These are phyloP conservation scores for Passiflora organensis DNA, from an alignment of 345 rosid species.

Conservation along the genomic window DNA sequence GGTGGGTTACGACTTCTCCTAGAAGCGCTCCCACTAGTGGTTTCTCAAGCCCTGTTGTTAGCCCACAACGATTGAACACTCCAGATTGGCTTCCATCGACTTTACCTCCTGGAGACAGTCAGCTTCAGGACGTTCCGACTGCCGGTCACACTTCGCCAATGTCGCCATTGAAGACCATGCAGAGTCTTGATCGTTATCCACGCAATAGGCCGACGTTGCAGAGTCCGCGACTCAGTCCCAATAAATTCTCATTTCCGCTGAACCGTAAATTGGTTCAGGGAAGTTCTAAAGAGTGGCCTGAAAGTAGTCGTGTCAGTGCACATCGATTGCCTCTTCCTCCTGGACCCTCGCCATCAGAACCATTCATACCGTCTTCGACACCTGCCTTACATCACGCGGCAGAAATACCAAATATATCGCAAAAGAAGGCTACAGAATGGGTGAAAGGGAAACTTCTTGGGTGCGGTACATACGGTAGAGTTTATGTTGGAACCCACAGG, in stretches of 20 bases:
- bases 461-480: constrained; percentile 70
- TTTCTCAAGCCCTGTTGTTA: constrained; percentile 44
- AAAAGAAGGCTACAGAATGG: constrained; percentile 45
- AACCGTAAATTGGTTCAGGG: constrained; percentile 22
- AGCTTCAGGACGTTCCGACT: no score
- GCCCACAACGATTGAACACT: constrained; percentile 34
- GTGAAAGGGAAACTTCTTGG: constrained; percentile 73
- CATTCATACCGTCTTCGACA: no score
- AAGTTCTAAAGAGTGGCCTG: constrained; percentile 26
- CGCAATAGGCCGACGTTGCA: constrained; percentile 12
- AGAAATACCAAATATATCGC: constrained; percentile 23
- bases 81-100: constrained; percentile 14
- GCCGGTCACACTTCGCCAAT: constrained; percentile 13
- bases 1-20: constrained; percentile 25
- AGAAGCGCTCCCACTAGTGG: constrained; percentile 57
- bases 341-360: constrained; percentile 16
- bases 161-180: constrained; percentile 19
- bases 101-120: no score
- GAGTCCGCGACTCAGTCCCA: no score
- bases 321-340: constrained; percentile 75
- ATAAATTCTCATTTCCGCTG: constrained; percentile 16
- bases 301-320: constrained; percentile 29
- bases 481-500: constrained; percentile 54
- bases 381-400: constrained; percentile 15
- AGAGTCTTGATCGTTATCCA: constrained; percentile 35